Evolutionary conservation across 2,329 filamentous ascomycete genomes (phyloP).

Genomic region (Didymosphaeria variabile): DNA sequence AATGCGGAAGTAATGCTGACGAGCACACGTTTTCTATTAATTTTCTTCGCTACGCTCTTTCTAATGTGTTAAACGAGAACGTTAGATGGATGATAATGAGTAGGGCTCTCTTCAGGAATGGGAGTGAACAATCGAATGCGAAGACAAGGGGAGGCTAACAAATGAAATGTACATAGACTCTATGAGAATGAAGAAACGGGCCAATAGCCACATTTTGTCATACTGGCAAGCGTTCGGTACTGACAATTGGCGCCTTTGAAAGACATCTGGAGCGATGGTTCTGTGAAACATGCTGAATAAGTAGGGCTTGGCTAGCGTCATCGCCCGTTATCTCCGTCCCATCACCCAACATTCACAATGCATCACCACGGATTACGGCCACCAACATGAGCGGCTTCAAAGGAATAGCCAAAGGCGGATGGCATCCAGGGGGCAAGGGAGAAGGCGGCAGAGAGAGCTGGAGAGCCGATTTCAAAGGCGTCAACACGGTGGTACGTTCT

Average conservation of each 20-base stretch:
- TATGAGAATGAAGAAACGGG: neutral
- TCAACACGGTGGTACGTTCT: constrained; percentile 60
- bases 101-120: too few relatives aligned
- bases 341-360: constrained; percentile 16
- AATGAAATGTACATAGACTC: constrained; percentile 11
- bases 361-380: constrained; percentile 6
- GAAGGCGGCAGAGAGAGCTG: constrained; percentile 45
- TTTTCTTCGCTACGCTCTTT: constrained; percentile 29
- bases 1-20: constrained; percentile 28
- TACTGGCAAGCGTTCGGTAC: neutral
- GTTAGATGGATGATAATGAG: constrained; percentile 13
- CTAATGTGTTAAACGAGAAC: neutral
- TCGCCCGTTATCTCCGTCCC: constrained; percentile 21
- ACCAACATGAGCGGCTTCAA: constrained; percentile 46
- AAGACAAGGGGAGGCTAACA: neutral
- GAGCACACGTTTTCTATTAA: constrained; percentile 22
- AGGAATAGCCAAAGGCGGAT: constrained; percentile 58
- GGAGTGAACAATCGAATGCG: constrained; percentile 9
- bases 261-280: too few relatives aligned
- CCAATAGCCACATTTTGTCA: neutral
- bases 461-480: constrained; percentile 62
- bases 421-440: constrained; percentile 55
- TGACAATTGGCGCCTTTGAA: neutral
- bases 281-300: constrained; percentile 14
- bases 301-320: constrained; percentile 29